Conservation (phyloP, 805 yeast genomes). For the Lipomyces sp. region DNA sequence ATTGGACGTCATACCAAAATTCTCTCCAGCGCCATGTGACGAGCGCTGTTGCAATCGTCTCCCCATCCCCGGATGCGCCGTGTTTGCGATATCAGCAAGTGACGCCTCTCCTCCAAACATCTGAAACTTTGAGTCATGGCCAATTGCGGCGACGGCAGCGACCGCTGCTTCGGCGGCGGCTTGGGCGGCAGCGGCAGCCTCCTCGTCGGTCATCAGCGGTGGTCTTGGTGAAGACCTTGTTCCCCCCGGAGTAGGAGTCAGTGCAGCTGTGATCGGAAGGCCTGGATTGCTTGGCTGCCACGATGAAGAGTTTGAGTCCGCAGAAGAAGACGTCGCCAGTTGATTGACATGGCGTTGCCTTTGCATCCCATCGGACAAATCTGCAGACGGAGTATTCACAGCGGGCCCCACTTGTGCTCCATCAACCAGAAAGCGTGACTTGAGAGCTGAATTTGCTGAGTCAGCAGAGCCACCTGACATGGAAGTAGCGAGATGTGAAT, state of each 20-base stretch:
- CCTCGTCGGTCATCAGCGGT: constrained; percentile 22
- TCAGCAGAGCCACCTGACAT: no score
- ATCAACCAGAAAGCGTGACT: no score
- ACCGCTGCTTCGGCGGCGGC: constrained; percentile 30
- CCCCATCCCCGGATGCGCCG: constrained; percentile 7
- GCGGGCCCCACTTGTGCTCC: no score
- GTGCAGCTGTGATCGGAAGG: not conserved
- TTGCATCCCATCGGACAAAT: no score
- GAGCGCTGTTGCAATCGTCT: no score
- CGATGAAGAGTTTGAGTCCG: constrained; percentile 6
- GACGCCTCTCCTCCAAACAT: constrained; percentile 17
- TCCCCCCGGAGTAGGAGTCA: not conserved
- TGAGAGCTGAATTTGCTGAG: no score
- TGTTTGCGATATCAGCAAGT: constrained; percentile 23
- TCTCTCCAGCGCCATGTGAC: no score
- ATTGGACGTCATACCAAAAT: no score
- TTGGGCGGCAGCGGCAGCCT: constrained; percentile 26
- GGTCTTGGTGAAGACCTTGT: constrained; percentile 10
- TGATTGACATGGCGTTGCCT: no score
- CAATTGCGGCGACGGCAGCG: constrained; percentile 28
- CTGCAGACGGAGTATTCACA: no score
- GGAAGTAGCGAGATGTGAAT: no score
- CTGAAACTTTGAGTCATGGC: constrained; percentile 5
- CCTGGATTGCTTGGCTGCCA: constrained; percentile 8
- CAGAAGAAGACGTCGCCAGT: not conserved